Evolutionary conservation across 495 filamentous ascomycete genomes (phyloP).

Genomic region (Collariella sp.): DNA sequence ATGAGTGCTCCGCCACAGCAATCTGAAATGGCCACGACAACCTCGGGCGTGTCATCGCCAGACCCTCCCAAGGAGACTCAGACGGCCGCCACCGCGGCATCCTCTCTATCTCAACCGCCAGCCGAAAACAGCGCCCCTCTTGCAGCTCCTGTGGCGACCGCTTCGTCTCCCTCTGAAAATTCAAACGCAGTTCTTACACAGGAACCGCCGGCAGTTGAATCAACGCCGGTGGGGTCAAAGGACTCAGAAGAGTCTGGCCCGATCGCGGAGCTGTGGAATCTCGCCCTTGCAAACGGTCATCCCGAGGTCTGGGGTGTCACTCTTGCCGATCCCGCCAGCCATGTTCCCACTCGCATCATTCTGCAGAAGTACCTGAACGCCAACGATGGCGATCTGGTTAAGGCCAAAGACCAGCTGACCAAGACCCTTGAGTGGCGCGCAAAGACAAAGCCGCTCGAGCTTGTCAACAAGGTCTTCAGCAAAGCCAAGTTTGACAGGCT

Average conservation of each 20-base stretch:
- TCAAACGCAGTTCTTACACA: too few species aligned
- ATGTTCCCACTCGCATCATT: slow-evolving; percentile 69
- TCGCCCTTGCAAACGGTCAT: slow-evolving; percentile 35
- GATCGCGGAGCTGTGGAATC: slow-evolving; percentile 30
- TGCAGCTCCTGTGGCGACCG: too few species aligned
- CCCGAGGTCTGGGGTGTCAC: slow-evolving; percentile 73
- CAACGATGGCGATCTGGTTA: slow-evolving; percentile 63
- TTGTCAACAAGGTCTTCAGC: slow-evolving; percentile 39
- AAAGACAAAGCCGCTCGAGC: slow-evolving; percentile 42
- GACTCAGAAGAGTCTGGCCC: too few species aligned
- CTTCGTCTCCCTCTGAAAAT: too few species aligned
- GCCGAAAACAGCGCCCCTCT: too few species aligned
- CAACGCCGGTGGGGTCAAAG: too few species aligned
- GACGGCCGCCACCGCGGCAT: too few species aligned
- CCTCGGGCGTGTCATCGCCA: too few species aligned
- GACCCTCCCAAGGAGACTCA: too few species aligned
- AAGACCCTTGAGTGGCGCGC: slow-evolving; percentile 76
- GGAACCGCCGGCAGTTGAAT: not conserved
- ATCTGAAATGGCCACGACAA: too few species aligned
- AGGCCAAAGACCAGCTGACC: slow-evolving; percentile 64
- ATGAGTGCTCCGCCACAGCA: too few species aligned
- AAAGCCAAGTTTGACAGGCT: slow-evolving; percentile 49
- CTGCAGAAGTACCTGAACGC: slow-evolving; percentile 88
- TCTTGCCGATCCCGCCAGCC: slow-evolving; percentile 41
- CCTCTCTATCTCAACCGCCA: too few species aligned